Evolutionary conservation across 257 asterid species (phyloP).

Genomic region (Salvia hispanica): DNA sequence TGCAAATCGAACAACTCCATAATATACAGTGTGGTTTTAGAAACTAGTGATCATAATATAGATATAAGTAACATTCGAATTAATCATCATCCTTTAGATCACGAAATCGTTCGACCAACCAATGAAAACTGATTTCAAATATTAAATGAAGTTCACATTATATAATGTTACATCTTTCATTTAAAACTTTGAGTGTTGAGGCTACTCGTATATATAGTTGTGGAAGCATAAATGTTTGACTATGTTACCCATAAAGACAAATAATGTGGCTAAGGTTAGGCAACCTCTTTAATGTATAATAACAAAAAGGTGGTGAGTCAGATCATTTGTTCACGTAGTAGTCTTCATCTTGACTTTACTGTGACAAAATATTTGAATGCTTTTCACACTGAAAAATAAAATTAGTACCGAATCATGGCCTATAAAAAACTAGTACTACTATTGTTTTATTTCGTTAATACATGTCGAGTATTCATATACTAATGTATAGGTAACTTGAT

Average conservation of each 20-base stretch:
- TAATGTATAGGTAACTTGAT: no score
- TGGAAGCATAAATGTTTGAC: slow-evolving; percentile 34
- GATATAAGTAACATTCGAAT: no score
- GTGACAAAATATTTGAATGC: not conserved
- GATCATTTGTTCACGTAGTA: slow-evolving; percentile 18
- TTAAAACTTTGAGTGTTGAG: not conserved
- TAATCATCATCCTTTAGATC: no score
- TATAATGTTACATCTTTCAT: not conserved
- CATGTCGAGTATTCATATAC: no score
- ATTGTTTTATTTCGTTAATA: not conserved
- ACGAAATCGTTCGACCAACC: no score
- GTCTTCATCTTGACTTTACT: slow-evolving; percentile 35
- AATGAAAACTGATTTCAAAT: no score
- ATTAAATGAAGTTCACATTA: not conserved
- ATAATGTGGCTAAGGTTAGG: slow-evolving; percentile 44
- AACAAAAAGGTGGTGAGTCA: slow-evolving; percentile 15
- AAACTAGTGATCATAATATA: no score
- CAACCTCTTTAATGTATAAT: slow-evolving; percentile 31
- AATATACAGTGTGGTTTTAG: no score
- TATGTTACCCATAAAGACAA: slow-evolving; percentile 26
- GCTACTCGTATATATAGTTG: slow-evolving; percentile 9
- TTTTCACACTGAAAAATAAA: not conserved
- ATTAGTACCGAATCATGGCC: not conserved
- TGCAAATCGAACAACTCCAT: no score
- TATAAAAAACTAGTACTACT: no score